phyloP scores from a whole-genome alignment of 1,284 basidiomycete species.

The Inonotus obliquus region DNA sequence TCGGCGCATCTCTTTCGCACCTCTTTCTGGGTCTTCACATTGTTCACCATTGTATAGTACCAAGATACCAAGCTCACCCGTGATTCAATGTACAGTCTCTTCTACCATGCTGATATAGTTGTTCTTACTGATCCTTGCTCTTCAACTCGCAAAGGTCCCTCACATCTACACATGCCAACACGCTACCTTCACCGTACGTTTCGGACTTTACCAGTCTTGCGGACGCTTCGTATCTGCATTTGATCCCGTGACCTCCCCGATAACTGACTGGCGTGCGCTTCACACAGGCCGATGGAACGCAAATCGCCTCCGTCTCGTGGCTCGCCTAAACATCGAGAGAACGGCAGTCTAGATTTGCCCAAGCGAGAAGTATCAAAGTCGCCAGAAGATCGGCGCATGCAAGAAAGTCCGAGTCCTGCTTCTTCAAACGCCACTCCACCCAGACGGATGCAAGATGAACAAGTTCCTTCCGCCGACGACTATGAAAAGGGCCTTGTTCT shows the following conservation, averaged over 20 bases:
- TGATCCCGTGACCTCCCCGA: background rate
- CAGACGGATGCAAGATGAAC: background rate
- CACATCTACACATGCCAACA: slow-evolving; percentile 3
- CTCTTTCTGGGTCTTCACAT: background rate
- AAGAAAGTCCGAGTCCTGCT: slow-evolving; percentile 24
- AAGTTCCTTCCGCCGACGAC: slow-evolving; percentile 9
- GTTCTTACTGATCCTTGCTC: background rate
- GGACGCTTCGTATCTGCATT: background rate
- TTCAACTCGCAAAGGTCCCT: background rate
- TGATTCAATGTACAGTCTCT: slow-evolving; percentile 4
- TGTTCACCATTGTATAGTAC: background rate
- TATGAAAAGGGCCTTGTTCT: slow-evolving; percentile 47
- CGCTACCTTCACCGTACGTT: slow-evolving; percentile 14
- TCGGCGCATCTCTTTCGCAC: background rate
- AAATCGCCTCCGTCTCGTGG: slow-evolving; percentile 9
- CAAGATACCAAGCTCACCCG: background rate
- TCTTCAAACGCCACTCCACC: slow-evolving; percentile 38
- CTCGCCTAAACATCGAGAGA: background rate
- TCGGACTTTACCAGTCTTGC: background rate
- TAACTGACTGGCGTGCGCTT: background rate
- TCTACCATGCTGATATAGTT: background rate
- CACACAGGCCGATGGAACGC: slow-evolving; percentile 9
- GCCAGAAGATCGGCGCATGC: background rate
- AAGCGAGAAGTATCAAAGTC: background rate
- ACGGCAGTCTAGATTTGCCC: background rate